Evolutionary conservation across 1,284 basidiomycete species (phyloP), one percentile per base, ranked within the genome.

Genomic region (Apiotrichum mycotoxinovorans): DNA sequence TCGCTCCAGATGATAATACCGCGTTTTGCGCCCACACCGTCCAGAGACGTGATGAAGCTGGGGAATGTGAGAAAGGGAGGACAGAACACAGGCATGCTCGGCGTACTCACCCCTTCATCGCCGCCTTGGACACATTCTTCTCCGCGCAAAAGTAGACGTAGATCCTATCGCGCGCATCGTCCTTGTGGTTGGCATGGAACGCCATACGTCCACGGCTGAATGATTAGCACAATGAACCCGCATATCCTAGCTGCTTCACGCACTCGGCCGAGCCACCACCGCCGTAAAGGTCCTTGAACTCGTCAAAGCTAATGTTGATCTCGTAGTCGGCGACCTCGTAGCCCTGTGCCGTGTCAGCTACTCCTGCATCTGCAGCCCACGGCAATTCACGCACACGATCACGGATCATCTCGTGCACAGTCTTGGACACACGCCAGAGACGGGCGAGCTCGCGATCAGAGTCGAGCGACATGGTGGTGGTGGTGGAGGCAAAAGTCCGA

Each of bases 1-100:
- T 91, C 90, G 25, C 90, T 87, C 80, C 93, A 98, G 65, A 99
- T 91, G 61, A 99, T 90, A 74, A 99, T 88, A 9, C 95, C 96
- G 62, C 88, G 83, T 67, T 86, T 84, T 47, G 98, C 97, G 55
- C 84, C 84, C 75, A 93, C 89, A 74, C 91, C 88, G 72, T 95
- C 91, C 50, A 98, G 81, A 61, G 93, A 89, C 56, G 82, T 81
- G 54, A 96, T 83, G 65, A 98, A 82, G 71, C 93, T 96, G 73
- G 14, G 25, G n/a, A n/a, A n/a, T n/a, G 23, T 60, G 45, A 49
- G 37, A n/a, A 53, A 49, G 40, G 45, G 22, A 47, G 22, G 7
- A 17, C 22, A 26, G 25, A 27, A 33, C 55, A 55, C n/a, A n/a
- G 55, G 41, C 51, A n/a, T 22, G 40, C 26, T 17, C 23, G n/a